Evolutionary conservation across 1,284 basidiomycete genomes (phyloP).

Genomic region (Sporisorium graminicola): DNA sequence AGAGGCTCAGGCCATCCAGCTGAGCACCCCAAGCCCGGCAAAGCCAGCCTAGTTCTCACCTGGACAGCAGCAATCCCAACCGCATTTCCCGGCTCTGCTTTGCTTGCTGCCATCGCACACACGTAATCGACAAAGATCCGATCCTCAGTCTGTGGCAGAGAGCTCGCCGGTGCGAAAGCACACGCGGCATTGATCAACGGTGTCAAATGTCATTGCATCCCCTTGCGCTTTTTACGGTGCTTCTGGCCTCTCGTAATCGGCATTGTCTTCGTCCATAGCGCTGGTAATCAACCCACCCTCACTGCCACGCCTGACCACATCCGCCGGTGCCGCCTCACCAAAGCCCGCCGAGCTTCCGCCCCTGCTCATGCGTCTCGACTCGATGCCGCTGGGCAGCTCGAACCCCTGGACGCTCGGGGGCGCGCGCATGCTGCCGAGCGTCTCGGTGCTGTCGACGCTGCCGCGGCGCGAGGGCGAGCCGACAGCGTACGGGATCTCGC

Average conservation of each 20-base stretch:
- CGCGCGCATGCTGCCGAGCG: conserved; percentile 47
- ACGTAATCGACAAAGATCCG: no score
- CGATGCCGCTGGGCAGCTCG: conserved; percentile 39
- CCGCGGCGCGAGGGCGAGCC: conserved; percentile 43
- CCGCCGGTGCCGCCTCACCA: background rate
- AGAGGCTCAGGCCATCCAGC: conserved; percentile 21
- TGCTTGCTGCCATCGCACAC: background rate
- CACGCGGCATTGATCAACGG: no score
- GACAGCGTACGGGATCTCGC: conserved; percentile 49
- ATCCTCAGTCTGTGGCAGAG: no score
- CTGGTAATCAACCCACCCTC: conserved; percentile 25
- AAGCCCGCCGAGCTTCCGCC: conserved; percentile 44
- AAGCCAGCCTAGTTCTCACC: background rate
- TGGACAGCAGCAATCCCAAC: background rate
- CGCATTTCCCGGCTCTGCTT: background rate
- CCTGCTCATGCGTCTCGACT: conserved; percentile 45
- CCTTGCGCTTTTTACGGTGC: background rate
- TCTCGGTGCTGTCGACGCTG: conserved; percentile 50
- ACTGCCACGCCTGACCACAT: conserved; percentile 17
- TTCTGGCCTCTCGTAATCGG: conserved; percentile 7
- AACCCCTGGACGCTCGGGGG: conserved; percentile 50
- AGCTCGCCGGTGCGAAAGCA: no score
- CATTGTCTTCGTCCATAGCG: conserved; percentile 49
- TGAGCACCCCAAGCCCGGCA: conserved; percentile 20
- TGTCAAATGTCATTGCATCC: no score